phyloP scores from a whole-genome alignment of 2,329 filamentous ascomycete species.

The Fusarium ramigenum region DNA sequence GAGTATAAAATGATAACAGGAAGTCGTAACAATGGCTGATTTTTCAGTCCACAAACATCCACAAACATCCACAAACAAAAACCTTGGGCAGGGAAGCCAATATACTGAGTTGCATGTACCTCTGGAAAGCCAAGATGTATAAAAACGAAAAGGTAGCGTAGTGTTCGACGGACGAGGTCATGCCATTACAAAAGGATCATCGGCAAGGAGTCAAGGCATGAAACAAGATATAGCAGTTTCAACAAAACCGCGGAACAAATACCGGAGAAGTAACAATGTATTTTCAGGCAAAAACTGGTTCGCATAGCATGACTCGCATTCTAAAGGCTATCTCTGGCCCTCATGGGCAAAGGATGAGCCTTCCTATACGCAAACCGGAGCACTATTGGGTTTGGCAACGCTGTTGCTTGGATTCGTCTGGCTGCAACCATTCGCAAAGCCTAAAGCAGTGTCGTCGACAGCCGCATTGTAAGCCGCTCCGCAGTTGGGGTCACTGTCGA shows the following conservation, averaged over 20 bases:
- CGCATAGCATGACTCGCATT: accelerated
- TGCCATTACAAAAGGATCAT: neutral
- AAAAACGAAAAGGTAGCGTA: neutral
- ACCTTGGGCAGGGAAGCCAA: neutral
- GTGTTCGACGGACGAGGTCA: neutral
- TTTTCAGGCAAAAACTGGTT: no score
- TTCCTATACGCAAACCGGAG: slow-evolving; percentile 40
- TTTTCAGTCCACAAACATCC: neutral
- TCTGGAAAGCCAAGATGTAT: accelerated
- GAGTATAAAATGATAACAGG: accelerated
- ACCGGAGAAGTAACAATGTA: no score
- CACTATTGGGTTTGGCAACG: slow-evolving; percentile 39
- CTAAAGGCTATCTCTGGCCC: accelerated
- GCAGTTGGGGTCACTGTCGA: slow-evolving; percentile 56
- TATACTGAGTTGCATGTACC: accelerated
- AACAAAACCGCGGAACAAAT: accelerated
- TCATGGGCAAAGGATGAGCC: accelerated
- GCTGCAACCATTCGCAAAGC: slow-evolving; percentile 47
- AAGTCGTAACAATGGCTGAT: neutral
- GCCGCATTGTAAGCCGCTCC: slow-evolving; percentile 55
- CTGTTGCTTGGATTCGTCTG: slow-evolving; percentile 47
- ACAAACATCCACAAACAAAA: no score
- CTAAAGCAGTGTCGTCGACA: slow-evolving; percentile 54
- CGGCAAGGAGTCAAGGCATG: no score
- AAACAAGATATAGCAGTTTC: neutral